These are phyloP conservation scores for Amanita molliuscula DNA, from an alignment of 768 basidiomycete species.

Conservation along the genomic window DNA sequence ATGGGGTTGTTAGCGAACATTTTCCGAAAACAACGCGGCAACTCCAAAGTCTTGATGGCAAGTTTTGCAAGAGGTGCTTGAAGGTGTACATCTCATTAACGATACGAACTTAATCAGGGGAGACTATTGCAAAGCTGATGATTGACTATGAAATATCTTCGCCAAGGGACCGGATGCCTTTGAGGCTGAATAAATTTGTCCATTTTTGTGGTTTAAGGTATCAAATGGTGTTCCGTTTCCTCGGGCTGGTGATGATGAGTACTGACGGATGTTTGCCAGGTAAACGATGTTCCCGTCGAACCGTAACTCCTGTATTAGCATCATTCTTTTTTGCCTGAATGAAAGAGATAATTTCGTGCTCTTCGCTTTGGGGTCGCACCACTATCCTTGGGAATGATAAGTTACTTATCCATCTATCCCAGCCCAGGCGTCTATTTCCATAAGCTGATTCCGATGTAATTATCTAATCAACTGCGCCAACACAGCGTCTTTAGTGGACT, in stretches of 20 bases:
- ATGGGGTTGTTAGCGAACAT: constrained; percentile 33
- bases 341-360: too few relatives aligned
- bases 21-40: constrained; percentile 44
- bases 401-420: constrained; percentile 28
- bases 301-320: neutral
- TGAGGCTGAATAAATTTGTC: constrained; percentile 48
- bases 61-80: constrained; percentile 6
- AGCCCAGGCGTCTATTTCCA: constrained; percentile 19
- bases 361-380: constrained; percentile 16
- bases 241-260: neutral
- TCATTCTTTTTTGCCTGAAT: too few relatives aligned
- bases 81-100: constrained; percentile 1
- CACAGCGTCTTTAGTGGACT: too few relatives aligned
- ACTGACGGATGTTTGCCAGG: neutral
- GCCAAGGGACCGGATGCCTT: constrained; percentile 27
- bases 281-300: constrained; percentile 16
- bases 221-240: constrained; percentile 31
- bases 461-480: too few relatives aligned
- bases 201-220: constrained; percentile 48
- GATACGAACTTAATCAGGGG: constrained; percentile 13
- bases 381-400: constrained; percentile 30
- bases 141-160: constrained; percentile 27
- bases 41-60: constrained; percentile 44
- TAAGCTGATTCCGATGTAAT: too few relatives aligned
- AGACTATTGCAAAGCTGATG: constrained; percentile 24